Evolutionary conservation across 495 filamentous ascomycete genomes (phyloP).

Genomic region (Podospora comata): DNA sequence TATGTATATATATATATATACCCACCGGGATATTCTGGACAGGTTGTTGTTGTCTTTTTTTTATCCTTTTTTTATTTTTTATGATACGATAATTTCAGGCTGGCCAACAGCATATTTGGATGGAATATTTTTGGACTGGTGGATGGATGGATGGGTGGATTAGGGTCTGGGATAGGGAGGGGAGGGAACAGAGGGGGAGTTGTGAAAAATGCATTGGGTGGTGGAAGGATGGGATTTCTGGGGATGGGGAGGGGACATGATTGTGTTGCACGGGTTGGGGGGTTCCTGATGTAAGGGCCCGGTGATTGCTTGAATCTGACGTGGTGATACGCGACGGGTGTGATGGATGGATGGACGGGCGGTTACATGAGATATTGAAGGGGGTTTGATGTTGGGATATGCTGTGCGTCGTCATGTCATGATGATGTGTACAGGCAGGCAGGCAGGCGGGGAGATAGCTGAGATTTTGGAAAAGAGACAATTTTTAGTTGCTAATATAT

Average conservation of each 20-base stretch:
- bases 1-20: constrained; percentile 15
- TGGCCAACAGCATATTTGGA: background rate
- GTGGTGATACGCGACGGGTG: too few species aligned
- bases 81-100: background rate
- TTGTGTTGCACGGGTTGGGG: too few species aligned
- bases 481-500: background rate
- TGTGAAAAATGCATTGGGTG: background rate
- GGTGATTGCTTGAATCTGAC: too few species aligned
- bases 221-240: background rate
- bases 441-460: background rate
- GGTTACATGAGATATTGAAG: too few species aligned
- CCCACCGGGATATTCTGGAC: constrained; percentile 8
- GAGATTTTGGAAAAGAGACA: background rate
- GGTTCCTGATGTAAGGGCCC: too few species aligned
- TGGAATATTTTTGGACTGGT: background rate
- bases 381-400: too few species aligned
- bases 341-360: too few species aligned
- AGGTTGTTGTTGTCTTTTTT: background rate
- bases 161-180: background rate
- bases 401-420: too few species aligned
- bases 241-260: background rate
- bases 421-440: too few species aligned
- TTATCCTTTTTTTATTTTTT: background rate
- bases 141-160: background rate
- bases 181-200: background rate